Conservation (phyloP, 2,329 filamentous ascomycete genomes). For the Neoascochyta sp. region DNA sequence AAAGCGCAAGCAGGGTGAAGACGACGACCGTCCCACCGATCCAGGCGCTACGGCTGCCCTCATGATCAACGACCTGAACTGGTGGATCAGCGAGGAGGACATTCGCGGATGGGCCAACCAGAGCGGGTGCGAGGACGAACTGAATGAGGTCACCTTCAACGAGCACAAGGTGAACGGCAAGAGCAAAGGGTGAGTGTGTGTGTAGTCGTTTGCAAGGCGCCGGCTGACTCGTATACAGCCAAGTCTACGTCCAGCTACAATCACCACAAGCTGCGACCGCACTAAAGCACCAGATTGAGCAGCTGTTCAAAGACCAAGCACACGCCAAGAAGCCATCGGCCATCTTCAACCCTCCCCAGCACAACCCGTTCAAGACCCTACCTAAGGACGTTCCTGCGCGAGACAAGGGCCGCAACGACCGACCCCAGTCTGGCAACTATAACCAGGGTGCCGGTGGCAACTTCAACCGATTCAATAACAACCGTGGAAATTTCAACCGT, state of each 20-base stretch:
- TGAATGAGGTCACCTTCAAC: conserved; percentile 92
- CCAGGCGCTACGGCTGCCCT: conserved; percentile 66
- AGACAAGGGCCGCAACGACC: conserved; percentile 61
- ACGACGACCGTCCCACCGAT: conserved; percentile 53
- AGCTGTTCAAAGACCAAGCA: conserved; percentile 55
- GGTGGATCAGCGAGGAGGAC: conserved; percentile 92
- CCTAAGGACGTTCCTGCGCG: conserved; percentile 81
- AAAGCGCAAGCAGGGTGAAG: conserved; percentile 58
- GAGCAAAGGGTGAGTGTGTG: conserved; percentile 76
- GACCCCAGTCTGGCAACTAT: conserved; percentile 41
- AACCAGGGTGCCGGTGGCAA: conserved; percentile 43
- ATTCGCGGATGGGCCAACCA: conserved; percentile 80
- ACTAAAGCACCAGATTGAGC: conserved; percentile 76
- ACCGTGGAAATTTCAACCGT: conserved; percentile 32
- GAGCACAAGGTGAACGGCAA: conserved; percentile 99
- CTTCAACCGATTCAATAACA: conserved; percentile 28
- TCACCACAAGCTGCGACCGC: conserved; percentile 82
- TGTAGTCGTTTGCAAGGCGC: not conserved
- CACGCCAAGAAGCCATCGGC: conserved; percentile 65
- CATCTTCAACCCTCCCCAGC: conserved; percentile 69
- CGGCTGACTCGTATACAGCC: conserved; percentile 41
- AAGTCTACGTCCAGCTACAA: conserved; percentile 81
- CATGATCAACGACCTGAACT: conserved; percentile 84
- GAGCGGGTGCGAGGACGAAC: conserved; percentile 75
- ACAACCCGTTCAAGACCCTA: conserved; percentile 85